phyloP scores from a whole-genome alignment of 2,329 filamentous ascomycete genomes.

The Epichloe festucae region DNA sequence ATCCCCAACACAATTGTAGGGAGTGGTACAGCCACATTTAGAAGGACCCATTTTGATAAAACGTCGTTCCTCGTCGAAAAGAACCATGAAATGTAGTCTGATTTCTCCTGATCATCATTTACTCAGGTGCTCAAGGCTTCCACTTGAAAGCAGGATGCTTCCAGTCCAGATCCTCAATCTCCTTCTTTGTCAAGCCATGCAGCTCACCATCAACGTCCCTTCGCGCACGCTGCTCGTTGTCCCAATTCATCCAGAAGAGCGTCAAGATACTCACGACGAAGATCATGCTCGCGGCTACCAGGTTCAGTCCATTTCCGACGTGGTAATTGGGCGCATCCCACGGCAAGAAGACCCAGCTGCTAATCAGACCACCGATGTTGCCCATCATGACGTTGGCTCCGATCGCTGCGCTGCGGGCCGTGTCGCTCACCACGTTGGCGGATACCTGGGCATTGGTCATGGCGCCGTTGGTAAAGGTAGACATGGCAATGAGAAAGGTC shows the following conservation, averaged over 20 bases:
- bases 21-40: no score
- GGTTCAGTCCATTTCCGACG: constrained; percentile 59
- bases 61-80: no score
- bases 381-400: constrained; percentile 57
- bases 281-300: constrained; percentile 41
- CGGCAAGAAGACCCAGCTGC: constrained; percentile 52
- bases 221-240: constrained; percentile 35
- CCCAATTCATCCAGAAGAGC: constrained; percentile 46
- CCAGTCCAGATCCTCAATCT: constrained; percentile 52
- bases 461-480: constrained; percentile 50
- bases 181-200: constrained; percentile 34
- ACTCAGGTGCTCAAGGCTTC: constrained; percentile 18
- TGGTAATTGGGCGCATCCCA: constrained; percentile 52
- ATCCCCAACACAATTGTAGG: no score
- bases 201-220: constrained; percentile 30
- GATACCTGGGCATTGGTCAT: constrained; percentile 55
- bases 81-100: no score
- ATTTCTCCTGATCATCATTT: not conserved
- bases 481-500: constrained; percentile 54
- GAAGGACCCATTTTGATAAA: no score
- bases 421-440: constrained; percentile 60
- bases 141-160: constrained; percentile 53
- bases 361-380: constrained; percentile 56
- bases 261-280: constrained; percentile 35
- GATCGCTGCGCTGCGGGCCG: constrained; percentile 53